Conservation (phyloP, 2,329 filamentous ascomycete genomes). For the Tolypocladium inflatum region DNA sequence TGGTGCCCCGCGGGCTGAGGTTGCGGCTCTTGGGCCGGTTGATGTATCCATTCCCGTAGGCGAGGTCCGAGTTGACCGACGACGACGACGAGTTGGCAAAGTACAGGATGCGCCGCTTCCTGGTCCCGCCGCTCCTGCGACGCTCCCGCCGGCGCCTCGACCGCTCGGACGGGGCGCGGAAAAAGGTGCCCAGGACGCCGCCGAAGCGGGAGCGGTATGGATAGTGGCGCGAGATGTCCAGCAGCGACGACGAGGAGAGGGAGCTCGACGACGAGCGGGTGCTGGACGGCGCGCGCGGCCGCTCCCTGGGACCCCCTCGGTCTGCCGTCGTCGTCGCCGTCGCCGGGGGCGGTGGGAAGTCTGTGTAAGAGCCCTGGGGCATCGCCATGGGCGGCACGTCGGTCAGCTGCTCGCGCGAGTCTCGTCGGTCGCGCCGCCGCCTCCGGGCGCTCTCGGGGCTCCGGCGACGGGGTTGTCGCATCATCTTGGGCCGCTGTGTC, state of each 20-base stretch:
- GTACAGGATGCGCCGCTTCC: constrained; percentile 44
- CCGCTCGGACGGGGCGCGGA: constrained; percentile 50
- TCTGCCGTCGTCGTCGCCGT: neutral
- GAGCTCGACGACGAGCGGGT: constrained; percentile 35
- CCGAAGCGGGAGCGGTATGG: constrained; percentile 35
- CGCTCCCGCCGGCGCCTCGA: constrained; percentile 22
- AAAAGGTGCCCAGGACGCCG: constrained; percentile 53
- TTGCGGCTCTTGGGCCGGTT: constrained; percentile 25
- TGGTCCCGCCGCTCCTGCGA: constrained; percentile 31
- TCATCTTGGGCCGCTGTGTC: constrained; percentile 30
- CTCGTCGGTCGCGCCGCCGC: constrained; percentile 29
- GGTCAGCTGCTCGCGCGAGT: constrained; percentile 18
- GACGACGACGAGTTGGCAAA: constrained; percentile 57
- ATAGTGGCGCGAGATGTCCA: constrained; percentile 55
- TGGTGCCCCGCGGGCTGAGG: constrained; percentile 14
- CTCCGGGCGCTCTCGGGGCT: constrained; percentile 46
- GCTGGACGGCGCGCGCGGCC: constrained; percentile 20
- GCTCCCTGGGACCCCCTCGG: neutral
- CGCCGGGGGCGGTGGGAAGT: neutral
- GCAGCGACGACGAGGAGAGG: constrained; percentile 49
- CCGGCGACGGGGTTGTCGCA: constrained; percentile 45
- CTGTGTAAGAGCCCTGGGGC: constrained; percentile 3
- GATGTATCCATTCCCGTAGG: constrained; percentile 54
- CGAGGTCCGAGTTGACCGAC: constrained; percentile 58
- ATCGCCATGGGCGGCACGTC: constrained; percentile 8